Percentiles rank a stretch among this genome's conserved stretches.
These are phyloP conservation scores for Aristolochia fimbriata DNA, from an alignment of 164 flowering plant genomes.

Conservation along the genomic window DNA sequence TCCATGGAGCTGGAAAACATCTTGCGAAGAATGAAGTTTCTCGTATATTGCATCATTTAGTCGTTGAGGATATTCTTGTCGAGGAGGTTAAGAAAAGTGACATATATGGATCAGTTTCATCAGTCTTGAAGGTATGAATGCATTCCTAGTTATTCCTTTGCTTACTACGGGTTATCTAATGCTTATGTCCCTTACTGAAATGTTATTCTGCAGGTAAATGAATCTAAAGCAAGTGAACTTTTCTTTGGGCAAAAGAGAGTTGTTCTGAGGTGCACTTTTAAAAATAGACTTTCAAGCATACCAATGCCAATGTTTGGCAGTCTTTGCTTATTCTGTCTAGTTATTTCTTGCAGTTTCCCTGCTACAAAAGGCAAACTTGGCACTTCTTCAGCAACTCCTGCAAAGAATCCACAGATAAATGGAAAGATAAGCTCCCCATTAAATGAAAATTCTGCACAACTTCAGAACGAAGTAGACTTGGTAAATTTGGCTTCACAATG, in stretches of 20 bases:
- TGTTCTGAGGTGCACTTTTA: conserved; percentile 40
- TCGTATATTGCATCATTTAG: conserved; percentile 76
- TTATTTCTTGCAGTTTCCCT: conserved; percentile 51
- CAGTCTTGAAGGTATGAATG: conserved; percentile 60
- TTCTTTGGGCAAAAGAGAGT: conserved; percentile 39
- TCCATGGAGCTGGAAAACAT: conserved; percentile 90
- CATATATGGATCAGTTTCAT: conserved; percentile 79
- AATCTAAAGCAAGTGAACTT: conserved; percentile 46
- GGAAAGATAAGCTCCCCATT: conserved; percentile 34
- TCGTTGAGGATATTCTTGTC: conserved; percentile 61
- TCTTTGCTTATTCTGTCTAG: not conserved
- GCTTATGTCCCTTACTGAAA: not conserved
- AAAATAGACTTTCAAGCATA: not conserved
- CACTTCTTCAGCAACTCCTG: conserved; percentile 42
- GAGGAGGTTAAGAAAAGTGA: conserved; percentile 95
- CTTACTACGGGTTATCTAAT: not conserved
- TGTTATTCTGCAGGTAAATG: conserved; percentile 53
- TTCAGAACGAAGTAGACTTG: conserved; percentile 42
- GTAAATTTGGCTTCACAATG: conserved; percentile 22
- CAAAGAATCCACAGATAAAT: conserved; percentile 39
- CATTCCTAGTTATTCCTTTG: not conserved
- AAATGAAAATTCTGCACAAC: conserved; percentile 29
- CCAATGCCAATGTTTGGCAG: not conserved
- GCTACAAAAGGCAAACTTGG: conserved; percentile 37
- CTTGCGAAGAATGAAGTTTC: conserved; percentile 80